A percentile compares a stretch with the other conserved stretches of the same genome.
phyloP scores from a whole-genome alignment of 1,139 yeast genomes.

The Debaryomyces singareniensis region DNA sequence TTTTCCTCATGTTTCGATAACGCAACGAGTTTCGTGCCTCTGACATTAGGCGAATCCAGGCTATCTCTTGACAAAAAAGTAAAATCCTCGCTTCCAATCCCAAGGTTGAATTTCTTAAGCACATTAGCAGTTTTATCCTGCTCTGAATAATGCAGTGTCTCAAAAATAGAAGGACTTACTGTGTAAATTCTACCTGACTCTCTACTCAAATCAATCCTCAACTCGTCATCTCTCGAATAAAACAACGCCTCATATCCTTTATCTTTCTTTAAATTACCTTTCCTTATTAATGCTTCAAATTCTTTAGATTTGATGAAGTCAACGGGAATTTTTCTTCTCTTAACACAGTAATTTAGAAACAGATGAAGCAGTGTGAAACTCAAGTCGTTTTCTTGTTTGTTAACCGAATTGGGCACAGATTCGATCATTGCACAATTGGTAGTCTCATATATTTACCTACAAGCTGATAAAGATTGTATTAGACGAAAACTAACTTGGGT shows the following conservation, averaged over 20 bases:
- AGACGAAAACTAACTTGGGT: too few species aligned
- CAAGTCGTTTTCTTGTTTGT: not conserved
- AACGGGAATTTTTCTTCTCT: slow-evolving; percentile 5
- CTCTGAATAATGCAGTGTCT: too few species aligned
- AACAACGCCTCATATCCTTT: slow-evolving; percentile 5
- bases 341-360: slow-evolving; percentile 3
- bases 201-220: slow-evolving; percentile 3
- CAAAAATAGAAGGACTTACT: not conserved
- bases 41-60: slow-evolving; percentile 2
- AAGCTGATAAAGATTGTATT: too few species aligned
- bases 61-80: not conserved
- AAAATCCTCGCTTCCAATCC: slow-evolving; percentile 3
- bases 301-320: slow-evolving; percentile 4
- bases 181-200: not conserved
- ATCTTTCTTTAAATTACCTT: slow-evolving; percentile 1
- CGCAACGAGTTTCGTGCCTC: slow-evolving; percentile 7
- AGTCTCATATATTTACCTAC: too few species aligned
- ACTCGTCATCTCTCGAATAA: slow-evolving; percentile 6
- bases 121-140: not conserved
- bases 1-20: slow-evolving; percentile 4
- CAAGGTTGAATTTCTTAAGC: slow-evolving; percentile 3
- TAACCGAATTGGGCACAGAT: too few species aligned
- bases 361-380: slow-evolving; percentile 2
- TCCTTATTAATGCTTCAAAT: slow-evolving; percentile 2
- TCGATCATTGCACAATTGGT: too few species aligned